A percentile compares a stretch with the other conserved stretches of the same genome.
Evolutionary conservation across 768 basidiomycete species (phyloP).

Genomic region (Kwoniella shandongensis): DNA sequence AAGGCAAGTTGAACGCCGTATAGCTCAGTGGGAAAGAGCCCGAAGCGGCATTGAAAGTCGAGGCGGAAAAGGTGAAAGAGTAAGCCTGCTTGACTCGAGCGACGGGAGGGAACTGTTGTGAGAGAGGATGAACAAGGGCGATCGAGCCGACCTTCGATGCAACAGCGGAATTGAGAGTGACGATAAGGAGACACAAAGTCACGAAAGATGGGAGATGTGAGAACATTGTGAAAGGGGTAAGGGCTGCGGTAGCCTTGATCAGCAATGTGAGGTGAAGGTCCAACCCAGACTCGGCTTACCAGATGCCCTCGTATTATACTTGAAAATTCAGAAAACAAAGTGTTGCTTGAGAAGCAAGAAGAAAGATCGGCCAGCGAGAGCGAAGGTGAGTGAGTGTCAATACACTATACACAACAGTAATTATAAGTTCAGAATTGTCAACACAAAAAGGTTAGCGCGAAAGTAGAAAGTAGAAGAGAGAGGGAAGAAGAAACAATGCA

Average conservation of each 20-base stretch:
- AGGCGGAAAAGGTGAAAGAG: constrained; percentile 66
- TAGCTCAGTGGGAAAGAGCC: constrained; percentile 58
- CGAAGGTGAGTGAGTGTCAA: not conserved
- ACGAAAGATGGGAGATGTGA: not conserved
- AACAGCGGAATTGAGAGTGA: not conserved
- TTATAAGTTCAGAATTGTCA: not conserved
- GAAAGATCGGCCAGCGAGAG: constrained; percentile 21
- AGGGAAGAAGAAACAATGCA: not conserved
- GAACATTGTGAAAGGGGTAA: too few species aligned
- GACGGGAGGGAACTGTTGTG: constrained; percentile 72
- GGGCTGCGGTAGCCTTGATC: too few species aligned
- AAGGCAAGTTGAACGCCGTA: constrained; percentile 62
- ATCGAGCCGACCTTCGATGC: constrained; percentile 11
- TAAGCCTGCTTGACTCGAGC: constrained; percentile 67
- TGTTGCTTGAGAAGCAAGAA: not conserved
- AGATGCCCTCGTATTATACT: not conserved
- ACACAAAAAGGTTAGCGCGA: too few species aligned
- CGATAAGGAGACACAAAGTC: not conserved
- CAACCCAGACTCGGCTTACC: too few species aligned
- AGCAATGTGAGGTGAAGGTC: too few species aligned
- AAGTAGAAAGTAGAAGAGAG: not conserved
- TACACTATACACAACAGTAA: not conserved
- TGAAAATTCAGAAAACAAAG: not conserved
- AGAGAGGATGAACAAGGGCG: constrained; percentile 58
- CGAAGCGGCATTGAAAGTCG: constrained; percentile 61